Percentiles rank a stretch among this genome's conserved stretches.
These are phyloP conservation scores for Pleurotus tuoliensis DNA, from an alignment of 768 basidiomycete genomes.

Conservation along the genomic window DNA sequence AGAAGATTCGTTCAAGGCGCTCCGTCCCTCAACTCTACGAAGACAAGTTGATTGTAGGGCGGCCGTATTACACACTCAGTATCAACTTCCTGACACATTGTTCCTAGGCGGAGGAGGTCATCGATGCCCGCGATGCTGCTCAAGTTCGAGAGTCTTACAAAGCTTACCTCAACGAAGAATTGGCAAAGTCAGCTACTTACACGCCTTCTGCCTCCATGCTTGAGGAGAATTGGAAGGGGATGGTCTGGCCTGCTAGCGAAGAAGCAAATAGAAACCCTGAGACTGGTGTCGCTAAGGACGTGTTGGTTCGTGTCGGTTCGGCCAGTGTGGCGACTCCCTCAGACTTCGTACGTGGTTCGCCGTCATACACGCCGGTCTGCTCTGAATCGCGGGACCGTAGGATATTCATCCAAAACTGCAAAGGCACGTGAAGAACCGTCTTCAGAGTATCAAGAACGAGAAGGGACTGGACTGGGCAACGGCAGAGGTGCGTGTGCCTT, in stretches of 20 bases:
- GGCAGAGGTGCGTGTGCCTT: slow-evolving; percentile 56
- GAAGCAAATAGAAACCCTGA: slow-evolving; percentile 52
- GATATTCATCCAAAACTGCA: slow-evolving; percentile 77
- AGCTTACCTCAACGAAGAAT: slow-evolving; percentile 56
- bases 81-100: not conserved
- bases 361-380: slow-evolving; percentile 33
- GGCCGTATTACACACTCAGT: not conserved
- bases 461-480: slow-evolving; percentile 86
- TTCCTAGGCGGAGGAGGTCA: slow-evolving; percentile 42
- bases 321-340: slow-evolving; percentile 62
- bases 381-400: slow-evolving; percentile 28
- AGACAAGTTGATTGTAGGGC: slow-evolving; percentile 65
- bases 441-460: slow-evolving; percentile 65
- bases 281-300: slow-evolving; percentile 59
- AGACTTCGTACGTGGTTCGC: slow-evolving; percentile 53
- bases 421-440: slow-evolving; percentile 72
- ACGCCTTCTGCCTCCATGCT: slow-evolving; percentile 52
- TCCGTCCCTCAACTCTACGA: slow-evolving; percentile 84
- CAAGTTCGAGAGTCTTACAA: slow-evolving; percentile 56
- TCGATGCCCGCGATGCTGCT: slow-evolving; percentile 47
- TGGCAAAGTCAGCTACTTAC: slow-evolving; percentile 46
- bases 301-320: slow-evolving; percentile 55
- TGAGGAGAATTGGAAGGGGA: slow-evolving; percentile 63
- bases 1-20: slow-evolving; percentile 71
- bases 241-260: slow-evolving; percentile 58